phyloP scores from a whole-genome alignment of 306 rosid genomes.

The Cicer chorassanicum region DNA sequence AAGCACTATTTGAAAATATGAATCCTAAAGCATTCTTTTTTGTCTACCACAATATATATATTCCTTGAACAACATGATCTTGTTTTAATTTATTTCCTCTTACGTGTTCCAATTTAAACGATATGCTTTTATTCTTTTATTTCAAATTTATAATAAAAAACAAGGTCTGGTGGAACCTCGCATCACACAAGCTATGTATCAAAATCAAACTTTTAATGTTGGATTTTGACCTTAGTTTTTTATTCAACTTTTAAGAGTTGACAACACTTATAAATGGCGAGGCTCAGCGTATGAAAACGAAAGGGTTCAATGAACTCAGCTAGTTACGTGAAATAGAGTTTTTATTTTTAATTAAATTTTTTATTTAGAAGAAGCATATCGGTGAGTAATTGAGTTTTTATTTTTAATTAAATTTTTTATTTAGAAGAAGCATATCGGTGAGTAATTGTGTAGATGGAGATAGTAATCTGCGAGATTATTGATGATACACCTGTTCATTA shows the following conservation, averaged over 20 bases:
- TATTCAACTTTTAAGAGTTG: conserved; percentile 36
- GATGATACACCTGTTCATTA: too few species aligned
- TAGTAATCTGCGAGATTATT: too few species aligned
- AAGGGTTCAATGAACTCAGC: conserved; percentile 39
- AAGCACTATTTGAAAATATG: conserved; percentile 40
- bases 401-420: too few species aligned
- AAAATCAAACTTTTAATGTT: conserved; percentile 43
- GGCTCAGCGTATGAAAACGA: conserved; percentile 1
- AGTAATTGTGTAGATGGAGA: too few species aligned
- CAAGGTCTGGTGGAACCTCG: conserved; percentile 41
- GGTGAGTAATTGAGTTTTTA: too few species aligned
- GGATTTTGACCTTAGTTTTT: conserved; percentile 38
- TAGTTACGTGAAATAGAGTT: conserved; percentile 13
- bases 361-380: too few species aligned
- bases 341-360: too few species aligned
- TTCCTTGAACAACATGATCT: conserved; percentile 34
- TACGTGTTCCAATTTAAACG: conserved; percentile 38
- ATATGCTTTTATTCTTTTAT: conserved; percentile 32
- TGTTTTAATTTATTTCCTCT: conserved; percentile 6
- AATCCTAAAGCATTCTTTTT: conserved; percentile 28
- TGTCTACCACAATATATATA: conserved; percentile 36
- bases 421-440: too few species aligned
- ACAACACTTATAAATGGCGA: not conserved
- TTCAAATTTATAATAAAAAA: not conserved
- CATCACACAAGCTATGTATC: conserved; percentile 36